Conservation (phyloP, 495 filamentous ascomycete genomes). For the Geoglossum glabrum region DNA sequence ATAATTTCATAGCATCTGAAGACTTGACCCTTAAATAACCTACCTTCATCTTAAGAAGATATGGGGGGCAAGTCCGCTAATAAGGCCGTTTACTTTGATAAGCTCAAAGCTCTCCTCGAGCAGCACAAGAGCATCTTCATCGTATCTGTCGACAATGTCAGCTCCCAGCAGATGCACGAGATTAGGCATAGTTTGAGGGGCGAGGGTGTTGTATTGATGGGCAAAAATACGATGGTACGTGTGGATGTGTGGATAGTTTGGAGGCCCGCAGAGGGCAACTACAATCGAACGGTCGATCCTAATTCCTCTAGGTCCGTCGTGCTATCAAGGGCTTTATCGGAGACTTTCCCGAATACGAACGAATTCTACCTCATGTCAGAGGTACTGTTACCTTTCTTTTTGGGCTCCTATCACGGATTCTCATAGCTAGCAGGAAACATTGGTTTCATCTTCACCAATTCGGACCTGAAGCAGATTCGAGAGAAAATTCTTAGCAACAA, state of each 20-base stretch:
- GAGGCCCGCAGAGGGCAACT: background rate
- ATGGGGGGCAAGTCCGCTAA: constrained; percentile 95
- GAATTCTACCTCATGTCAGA: constrained; percentile 84
- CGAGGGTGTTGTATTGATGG: constrained; percentile 90
- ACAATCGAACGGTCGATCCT: background rate
- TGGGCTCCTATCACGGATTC: background rate
- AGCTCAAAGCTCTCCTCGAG: constrained; percentile 85
- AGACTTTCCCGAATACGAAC: constrained; percentile 92
- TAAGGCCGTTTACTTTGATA: constrained; percentile 98
- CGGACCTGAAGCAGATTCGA: constrained; percentile 73
- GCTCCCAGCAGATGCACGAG: constrained; percentile 99
- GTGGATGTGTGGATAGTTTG: background rate
- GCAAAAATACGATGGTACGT: constrained; percentile 97
- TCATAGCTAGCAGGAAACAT: constrained; percentile 44
- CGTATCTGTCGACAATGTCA: constrained; percentile 86
- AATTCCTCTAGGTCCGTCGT: constrained; percentile 52
- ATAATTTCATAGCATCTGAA: background rate
- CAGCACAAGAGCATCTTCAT: constrained; percentile 93
- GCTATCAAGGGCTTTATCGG: constrained; percentile 84
- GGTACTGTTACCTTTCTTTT: constrained; percentile 22
- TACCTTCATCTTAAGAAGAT: constrained; percentile 90
- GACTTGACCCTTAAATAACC: constrained; percentile 82
- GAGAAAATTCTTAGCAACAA: constrained; percentile 91
- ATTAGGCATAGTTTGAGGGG: constrained; percentile 77
- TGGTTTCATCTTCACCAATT: constrained; percentile 99